These are phyloP conservation scores for Yamadazyma triangularis DNA, from an alignment of 1,139 yeast genomes.

Conservation along the genomic window DNA sequence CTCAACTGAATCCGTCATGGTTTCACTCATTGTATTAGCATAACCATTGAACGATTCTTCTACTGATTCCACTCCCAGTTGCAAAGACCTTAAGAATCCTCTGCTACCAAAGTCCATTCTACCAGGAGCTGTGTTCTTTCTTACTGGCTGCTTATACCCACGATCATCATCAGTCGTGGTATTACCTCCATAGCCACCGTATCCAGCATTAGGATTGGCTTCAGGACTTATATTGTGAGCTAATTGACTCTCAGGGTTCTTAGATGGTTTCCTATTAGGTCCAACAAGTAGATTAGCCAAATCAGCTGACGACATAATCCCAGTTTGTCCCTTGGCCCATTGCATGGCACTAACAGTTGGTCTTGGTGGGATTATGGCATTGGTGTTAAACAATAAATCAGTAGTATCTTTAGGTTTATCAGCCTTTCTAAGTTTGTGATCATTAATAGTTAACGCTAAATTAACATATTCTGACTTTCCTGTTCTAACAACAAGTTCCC, in stretches of 20 bases:
- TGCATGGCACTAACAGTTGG: conserved; percentile 78
- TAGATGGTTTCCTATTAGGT: conserved; percentile 50
- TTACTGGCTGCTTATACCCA: conserved; percentile 48
- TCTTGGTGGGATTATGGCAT: conserved; percentile 64
- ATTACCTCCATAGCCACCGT: conserved; percentile 21
- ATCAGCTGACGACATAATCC: conserved; percentile 53
- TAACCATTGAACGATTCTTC: conserved; percentile 57
- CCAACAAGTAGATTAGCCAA: conserved; percentile 58
- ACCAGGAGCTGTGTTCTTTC: conserved; percentile 15
- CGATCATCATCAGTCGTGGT: conserved; percentile 19
- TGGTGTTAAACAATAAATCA: conserved; percentile 57
- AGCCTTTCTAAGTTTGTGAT: conserved; percentile 28
- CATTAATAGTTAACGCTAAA: conserved; percentile 35
- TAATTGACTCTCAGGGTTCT: conserved; percentile 50
- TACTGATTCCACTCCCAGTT: conserved; percentile 48
- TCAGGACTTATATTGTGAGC: conserved; percentile 53
- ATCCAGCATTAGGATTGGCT: conserved; percentile 35
- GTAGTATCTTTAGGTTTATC: conserved; percentile 21
- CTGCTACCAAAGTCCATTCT: conserved; percentile 11
- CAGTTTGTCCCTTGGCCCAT: conserved; percentile 76
- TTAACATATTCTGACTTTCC: conserved; percentile 50
- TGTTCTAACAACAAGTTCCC: conserved; percentile 66
- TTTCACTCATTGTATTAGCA: conserved; percentile 52
- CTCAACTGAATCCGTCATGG: conserved; percentile 49
- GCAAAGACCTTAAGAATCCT: conserved; percentile 46